A percentile compares a stretch with the other conserved stretches of the same genome.
Evolutionary conservation across 1,139 yeast species (phyloP).

Genomic region (Pneumocystis carinii): DNA sequence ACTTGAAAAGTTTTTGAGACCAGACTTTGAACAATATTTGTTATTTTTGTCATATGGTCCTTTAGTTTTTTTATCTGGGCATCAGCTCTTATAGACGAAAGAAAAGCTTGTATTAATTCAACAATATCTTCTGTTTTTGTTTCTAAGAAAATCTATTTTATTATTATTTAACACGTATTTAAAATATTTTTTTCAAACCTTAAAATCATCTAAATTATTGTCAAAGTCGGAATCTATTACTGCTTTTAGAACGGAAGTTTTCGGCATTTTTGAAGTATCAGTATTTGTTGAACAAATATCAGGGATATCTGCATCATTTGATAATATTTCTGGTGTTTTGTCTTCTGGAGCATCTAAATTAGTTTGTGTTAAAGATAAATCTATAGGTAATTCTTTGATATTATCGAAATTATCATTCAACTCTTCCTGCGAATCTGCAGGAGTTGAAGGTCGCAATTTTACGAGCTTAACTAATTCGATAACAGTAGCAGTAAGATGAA

Average conservation of each 20-base stretch:
- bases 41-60: constrained; percentile 61
- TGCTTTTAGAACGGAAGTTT: neutral
- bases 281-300: neutral
- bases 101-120: constrained; percentile 68
- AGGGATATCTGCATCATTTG: too few relatives aligned
- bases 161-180: neutral
- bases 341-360: neutral
- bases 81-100: constrained; percentile 29
- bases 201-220: neutral
- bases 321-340: neutral
- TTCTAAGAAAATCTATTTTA: constrained; percentile 64
- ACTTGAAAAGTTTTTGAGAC: constrained; percentile 71
- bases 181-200: neutral
- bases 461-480: constrained; percentile 52
- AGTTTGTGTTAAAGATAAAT: neutral
- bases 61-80: constrained; percentile 64
- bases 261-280: neutral
- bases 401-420: neutral
- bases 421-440: neutral
- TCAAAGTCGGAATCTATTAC: neutral
- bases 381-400: neutral
- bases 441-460: constrained; percentile 27
- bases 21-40: constrained; percentile 68
- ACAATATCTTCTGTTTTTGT: constrained; percentile 90
- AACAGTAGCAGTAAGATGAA: constrained; percentile 59